Conservation (phyloP, 2,329 filamentous ascomycete genomes). For the Leptographium galeiforme region DNA sequence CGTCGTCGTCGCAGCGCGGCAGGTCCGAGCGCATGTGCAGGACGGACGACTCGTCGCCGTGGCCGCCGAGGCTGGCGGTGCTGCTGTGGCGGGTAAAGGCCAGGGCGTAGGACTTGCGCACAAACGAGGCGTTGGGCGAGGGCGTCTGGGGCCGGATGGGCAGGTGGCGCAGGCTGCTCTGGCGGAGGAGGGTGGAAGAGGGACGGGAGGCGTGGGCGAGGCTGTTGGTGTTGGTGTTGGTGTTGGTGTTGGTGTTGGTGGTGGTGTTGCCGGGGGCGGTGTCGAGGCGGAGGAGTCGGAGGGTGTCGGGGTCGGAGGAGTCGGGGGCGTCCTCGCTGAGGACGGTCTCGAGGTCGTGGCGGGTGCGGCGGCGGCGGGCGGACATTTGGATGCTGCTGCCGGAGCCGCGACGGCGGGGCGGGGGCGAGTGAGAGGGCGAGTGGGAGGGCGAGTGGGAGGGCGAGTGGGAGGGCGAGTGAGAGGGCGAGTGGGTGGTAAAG, state of each 20-base stretch:
- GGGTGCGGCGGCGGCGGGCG: conserved; percentile 19
- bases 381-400: conserved; percentile 32
- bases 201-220: neutral
- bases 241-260: no score
- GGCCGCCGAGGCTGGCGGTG: neutral
- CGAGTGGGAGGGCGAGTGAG: neutral
- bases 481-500: neutral
- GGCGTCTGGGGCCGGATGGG: neutral
- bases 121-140: neutral
- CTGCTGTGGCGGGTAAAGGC: neutral
- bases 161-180: neutral
- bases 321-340: conserved; percentile 21
- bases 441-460: no score
- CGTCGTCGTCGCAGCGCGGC: no score
- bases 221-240: no score
- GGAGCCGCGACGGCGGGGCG: conserved; percentile 28
- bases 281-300: no score
- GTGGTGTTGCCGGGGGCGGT: no score
- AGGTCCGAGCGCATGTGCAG: no score
- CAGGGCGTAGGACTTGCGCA: no score
- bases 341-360: conserved; percentile 19
- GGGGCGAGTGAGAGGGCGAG: neutral
- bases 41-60: neutral
- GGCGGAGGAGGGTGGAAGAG: neutral
- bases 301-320: conserved; percentile 16